Percentiles rank a stretch among this genome's conserved stretches.
Evolutionary conservation across 1,139 yeast species (phyloP).

Genomic region (Ogataea hybrid): DNA sequence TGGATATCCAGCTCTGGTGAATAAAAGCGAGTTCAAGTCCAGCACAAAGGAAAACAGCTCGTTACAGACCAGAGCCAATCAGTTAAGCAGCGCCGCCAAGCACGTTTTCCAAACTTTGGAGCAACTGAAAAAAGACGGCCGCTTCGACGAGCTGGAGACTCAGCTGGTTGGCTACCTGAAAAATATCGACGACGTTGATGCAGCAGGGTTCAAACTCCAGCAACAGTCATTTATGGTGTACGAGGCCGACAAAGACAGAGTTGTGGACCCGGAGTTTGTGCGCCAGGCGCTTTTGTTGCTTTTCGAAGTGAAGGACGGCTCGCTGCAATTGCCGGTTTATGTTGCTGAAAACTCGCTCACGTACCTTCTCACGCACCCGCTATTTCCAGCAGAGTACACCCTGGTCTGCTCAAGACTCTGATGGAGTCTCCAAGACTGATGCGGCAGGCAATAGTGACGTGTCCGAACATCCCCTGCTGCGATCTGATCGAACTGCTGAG

Average conservation of each 20-base stretch:
- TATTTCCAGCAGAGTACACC: slow-evolving; percentile 65
- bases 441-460: slow-evolving; percentile 78
- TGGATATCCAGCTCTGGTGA: slow-evolving; percentile 35
- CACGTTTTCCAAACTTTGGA: slow-evolving; percentile 18
- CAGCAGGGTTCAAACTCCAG: slow-evolving; percentile 14
- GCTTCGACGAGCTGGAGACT: slow-evolving; percentile 23
- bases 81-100: slow-evolving; percentile 20
- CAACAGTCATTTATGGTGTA: slow-evolving; percentile 40
- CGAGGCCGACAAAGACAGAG: slow-evolving; percentile 66
- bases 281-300: slow-evolving; percentile 39
- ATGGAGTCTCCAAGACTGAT: slow-evolving; percentile 54
- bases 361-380: slow-evolving; percentile 81
- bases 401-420: slow-evolving; percentile 52
- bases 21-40: slow-evolving; percentile 19
- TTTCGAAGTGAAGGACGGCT: slow-evolving; percentile 18
- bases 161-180: slow-evolving; percentile 26
- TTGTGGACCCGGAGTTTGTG: slow-evolving; percentile 62
- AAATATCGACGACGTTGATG: slow-evolving; percentile 11
- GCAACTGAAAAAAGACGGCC: slow-evolving; percentile 23
- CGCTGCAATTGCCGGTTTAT: slow-evolving; percentile 22
- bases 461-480: slow-evolving; percentile 62
- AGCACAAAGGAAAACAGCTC: slow-evolving; percentile 28
- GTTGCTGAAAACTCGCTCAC: slow-evolving; percentile 62
- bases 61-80: slow-evolving; percentile 22
- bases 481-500: slow-evolving; percentile 65